Evolutionary conservation across 192 early-diverging fungal species (phyloP).

Genomic region (Diversispora epigaea): DNA sequence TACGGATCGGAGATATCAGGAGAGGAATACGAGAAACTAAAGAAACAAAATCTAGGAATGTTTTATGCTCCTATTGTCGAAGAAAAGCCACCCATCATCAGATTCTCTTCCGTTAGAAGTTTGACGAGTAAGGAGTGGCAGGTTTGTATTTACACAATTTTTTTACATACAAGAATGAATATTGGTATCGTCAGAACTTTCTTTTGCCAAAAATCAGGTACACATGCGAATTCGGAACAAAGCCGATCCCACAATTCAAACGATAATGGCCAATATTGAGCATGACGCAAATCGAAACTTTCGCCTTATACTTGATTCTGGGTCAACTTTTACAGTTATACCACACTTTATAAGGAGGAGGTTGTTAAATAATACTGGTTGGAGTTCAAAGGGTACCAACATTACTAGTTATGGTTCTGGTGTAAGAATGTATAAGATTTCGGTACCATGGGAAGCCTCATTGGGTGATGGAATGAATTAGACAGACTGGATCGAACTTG

Average conservation of each 20-base stretch:
- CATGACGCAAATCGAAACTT: neutral
- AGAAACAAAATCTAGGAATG: neutral
- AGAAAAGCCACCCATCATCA: neutral
- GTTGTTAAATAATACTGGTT: neutral
- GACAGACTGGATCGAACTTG: neutral
- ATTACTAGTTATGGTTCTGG: neutral
- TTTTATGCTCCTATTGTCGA: conserved; percentile 9
- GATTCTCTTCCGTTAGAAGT: neutral
- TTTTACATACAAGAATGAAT: conserved; percentile 1
- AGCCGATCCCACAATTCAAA: neutral
- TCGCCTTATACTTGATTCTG: neutral
- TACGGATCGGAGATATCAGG: neutral
- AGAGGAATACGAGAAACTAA: neutral
- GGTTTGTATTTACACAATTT: conserved; percentile 21
- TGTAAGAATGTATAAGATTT: neutral
- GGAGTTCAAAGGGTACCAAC: neutral
- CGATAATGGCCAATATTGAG: conserved; percentile 18
- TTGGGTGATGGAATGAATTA: neutral
- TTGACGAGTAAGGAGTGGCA: conserved; percentile 2
- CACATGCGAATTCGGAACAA: conserved; percentile 6
- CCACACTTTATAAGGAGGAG: conserved; percentile 5
- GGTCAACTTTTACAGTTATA: neutral
- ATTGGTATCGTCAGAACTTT: neutral
- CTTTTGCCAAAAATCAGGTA: conserved; percentile 21
- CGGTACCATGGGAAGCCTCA: neutral